These are phyloP conservation scores for Globisporangium okanoganense DNA, from an alignment of 352 stramenopile genomes.

Conservation along the genomic window DNA sequence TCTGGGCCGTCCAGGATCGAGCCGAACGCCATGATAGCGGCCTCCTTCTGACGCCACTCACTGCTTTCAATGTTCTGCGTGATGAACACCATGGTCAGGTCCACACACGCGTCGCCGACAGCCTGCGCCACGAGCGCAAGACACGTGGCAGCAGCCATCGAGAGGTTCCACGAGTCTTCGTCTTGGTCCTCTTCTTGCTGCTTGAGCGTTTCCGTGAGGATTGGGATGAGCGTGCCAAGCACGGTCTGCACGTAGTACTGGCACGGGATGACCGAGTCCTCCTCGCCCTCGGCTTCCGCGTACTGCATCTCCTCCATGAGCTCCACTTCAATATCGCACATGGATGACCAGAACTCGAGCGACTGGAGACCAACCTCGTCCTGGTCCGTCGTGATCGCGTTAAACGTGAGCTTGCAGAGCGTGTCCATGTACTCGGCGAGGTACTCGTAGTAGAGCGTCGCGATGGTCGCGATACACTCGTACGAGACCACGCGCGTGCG, in stretches of 20 bases:
- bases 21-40: constrained; percentile 96
- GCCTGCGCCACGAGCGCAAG: constrained; percentile 92
- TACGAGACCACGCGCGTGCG: constrained; percentile 90
- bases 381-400: constrained; percentile 92
- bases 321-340: constrained; percentile 95
- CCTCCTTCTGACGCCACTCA: constrained; percentile 95
- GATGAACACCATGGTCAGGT: constrained; percentile 93
- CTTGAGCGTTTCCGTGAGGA: constrained; percentile 92
- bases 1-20: constrained; percentile 93
- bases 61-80: constrained; percentile 92
- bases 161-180: constrained; percentile 94
- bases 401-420: constrained; percentile 95
- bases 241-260: constrained; percentile 89
- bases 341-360: constrained; percentile 98
- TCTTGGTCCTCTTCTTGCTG: constrained; percentile 95
- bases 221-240: constrained; percentile 84
- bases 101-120: constrained; percentile 90
- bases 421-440: constrained; percentile 95
- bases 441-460: constrained; percentile 96
- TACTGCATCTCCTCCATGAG: constrained; percentile 92
- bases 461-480: constrained; percentile 94
- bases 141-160: constrained; percentile 93
- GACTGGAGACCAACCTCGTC: constrained; percentile 91
- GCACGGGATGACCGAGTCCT: constrained; percentile 61
- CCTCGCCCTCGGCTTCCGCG: constrained; percentile 47